Evolutionary conservation across 2,329 filamentous ascomycete genomes (phyloP), one percentile per base, ranked within the genome.

Genomic region (Torrubiella hemipterigena): DNA sequence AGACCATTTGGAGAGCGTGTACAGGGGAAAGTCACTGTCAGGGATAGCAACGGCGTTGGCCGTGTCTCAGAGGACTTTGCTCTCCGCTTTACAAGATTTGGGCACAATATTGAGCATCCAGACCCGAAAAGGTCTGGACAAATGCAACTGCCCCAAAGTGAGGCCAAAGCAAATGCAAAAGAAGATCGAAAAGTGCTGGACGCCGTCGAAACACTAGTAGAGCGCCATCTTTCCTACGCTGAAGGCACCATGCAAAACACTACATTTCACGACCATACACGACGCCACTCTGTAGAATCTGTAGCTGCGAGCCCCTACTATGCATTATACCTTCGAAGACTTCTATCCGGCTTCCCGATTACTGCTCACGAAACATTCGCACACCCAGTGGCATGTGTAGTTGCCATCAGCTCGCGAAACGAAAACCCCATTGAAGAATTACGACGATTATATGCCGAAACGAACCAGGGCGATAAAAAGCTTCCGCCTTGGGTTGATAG

Each of bases 351-450:
- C 11, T 62, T 89, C 24, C 74, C 83, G 2, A 60, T 93, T 27
- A 73, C 79, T 4, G 77, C 86, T 1, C 86, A 95, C 45, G 91
- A 98, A 58, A 91, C 91, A 0, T 94, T 96, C 55, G 74, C 81
- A 5, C 91, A 98, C 51, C 91, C 93, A 1, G 89, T 96, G 15
- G 87, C 89, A 6, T 89, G 86, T 47, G 76, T 98, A 24, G 89
- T 96, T 51, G 86, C 86, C 17, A 94, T 96, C 47, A 96, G 86
- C 52, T 96, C 91, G 8, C 74, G 81, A 35, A 93, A 86, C 43
- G 63, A 73, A 18, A 65, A 76, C 12, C 89, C 93, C 0, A 87
- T 96, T 40, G 86, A 94, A 50, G 81, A 91, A 34, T 65, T 98
- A 26, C 69, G 87, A 33, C 77, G 74, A 42, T 62, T 98, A 4